phyloP scores from a whole-genome alignment of 805 yeast genomes.

The Kazachstania africana region DNA sequence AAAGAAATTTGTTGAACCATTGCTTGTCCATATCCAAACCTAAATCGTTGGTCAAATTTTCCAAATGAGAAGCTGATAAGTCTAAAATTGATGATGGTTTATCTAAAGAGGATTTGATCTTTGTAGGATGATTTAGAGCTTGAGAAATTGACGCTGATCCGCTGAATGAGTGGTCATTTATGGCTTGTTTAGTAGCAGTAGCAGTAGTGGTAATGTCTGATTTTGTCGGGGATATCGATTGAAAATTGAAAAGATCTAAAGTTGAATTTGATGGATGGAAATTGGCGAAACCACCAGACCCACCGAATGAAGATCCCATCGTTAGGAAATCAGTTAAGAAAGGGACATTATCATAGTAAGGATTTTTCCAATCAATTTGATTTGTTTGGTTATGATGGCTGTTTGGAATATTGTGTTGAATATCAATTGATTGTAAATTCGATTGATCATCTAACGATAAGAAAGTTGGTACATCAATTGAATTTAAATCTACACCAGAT shows the following conservation, averaged over 20 bases:
- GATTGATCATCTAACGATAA: conserved; percentile 11
- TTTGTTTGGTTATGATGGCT: not conserved
- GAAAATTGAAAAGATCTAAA: conserved; percentile 26
- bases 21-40: conserved; percentile 2
- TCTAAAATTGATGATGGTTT: not conserved
- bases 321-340: conserved; percentile 30
- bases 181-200: not conserved
- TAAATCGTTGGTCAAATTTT: not conserved
- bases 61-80: too few species aligned
- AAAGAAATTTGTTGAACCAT: conserved; percentile 4
- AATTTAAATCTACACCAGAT: conserved; percentile 19
- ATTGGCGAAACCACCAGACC: conserved; percentile 28
- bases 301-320: conserved; percentile 31
- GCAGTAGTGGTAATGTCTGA: not conserved
- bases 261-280: conserved; percentile 20
- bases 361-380: not conserved
- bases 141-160: not conserved
- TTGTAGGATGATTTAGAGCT: not conserved
- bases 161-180: too few species aligned
- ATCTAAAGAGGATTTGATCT: not conserved
- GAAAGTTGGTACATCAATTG: conserved; percentile 16
- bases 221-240: too few species aligned
- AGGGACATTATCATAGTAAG: conserved; percentile 12
- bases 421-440: not conserved
- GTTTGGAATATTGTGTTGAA: not conserved